Percentiles rank a stretch among this genome's conserved stretches.
These are phyloP conservation scores for Schizosaccharomyces octosporus DNA, from an alignment of 805 yeast species.

Conservation along the genomic window DNA sequence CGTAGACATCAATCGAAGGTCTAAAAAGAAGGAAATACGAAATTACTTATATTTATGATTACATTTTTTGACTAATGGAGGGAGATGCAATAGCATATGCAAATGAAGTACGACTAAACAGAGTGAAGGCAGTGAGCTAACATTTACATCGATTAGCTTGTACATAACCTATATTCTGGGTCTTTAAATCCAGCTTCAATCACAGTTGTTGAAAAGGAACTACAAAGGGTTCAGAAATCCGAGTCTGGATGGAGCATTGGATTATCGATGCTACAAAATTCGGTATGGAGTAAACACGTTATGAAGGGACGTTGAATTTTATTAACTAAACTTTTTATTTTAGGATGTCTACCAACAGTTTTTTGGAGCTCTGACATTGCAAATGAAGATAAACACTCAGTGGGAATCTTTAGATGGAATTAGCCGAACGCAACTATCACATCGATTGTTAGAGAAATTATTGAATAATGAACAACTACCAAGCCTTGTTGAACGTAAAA, in stretches of 20 bases:
- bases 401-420: background rate
- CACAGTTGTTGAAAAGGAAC: background rate
- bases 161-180: background rate
- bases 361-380: background rate
- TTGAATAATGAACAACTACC: background rate
- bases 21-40: no score
- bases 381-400: background rate
- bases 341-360: background rate
- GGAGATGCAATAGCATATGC: background rate
- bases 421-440: background rate
- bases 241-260: background rate
- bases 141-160: background rate
- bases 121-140: background rate
- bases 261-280: background rate
- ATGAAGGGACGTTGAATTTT: background rate
- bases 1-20: no score
- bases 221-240: background rate
- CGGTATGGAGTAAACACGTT: background rate
- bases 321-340: background rate
- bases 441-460: background rate
- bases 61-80: background rate
- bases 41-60: background rate
- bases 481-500: background rate
- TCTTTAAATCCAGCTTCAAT: background rate
- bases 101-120: background rate